A percentile compares a stretch with the other conserved stretches of the same genome.
Conservation (phyloP, 768 basidiomycete species). For the Royoungia palumana region DNA sequence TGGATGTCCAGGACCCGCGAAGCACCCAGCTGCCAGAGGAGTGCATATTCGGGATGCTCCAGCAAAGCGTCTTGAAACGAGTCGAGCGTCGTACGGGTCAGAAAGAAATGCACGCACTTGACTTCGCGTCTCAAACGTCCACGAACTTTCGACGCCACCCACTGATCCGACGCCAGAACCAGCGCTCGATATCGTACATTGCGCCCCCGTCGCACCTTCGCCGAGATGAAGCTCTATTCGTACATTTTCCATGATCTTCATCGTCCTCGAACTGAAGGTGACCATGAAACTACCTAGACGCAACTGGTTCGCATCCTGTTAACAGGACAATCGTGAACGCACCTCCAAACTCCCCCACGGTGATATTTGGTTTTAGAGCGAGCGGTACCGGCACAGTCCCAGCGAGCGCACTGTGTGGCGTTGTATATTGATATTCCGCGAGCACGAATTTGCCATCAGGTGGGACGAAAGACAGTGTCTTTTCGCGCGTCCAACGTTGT, state of each 20-base stretch:
- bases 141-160: conserved; percentile 54
- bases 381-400: conserved; percentile 53
- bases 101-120: conserved; percentile 39
- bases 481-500: conserved; percentile 75
- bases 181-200: conserved; percentile 63
- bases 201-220: conserved; percentile 65
- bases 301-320: neutral
- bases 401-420: conserved; percentile 33
- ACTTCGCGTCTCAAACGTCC: conserved; percentile 74
- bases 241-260: conserved; percentile 67
- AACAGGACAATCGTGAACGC: neutral
- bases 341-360: conserved; percentile 32
- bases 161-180: conserved; percentile 43
- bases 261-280: conserved; percentile 59
- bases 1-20: conserved; percentile 72
- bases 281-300: conserved; percentile 57
- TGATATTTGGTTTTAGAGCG: conserved; percentile 43
- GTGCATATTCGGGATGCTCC: conserved; percentile 70
- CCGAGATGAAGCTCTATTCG: conserved; percentile 75
- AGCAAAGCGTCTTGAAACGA: conserved; percentile 59
- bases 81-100: neutral
- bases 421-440: conserved; percentile 74
- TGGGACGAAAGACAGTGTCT: conserved; percentile 83
- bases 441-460: conserved; percentile 88
- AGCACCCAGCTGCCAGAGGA: conserved; percentile 70